Base-by-base conservation (phyloP, 1,284 basidiomycete species). In the Boletus smithii region DNA sequence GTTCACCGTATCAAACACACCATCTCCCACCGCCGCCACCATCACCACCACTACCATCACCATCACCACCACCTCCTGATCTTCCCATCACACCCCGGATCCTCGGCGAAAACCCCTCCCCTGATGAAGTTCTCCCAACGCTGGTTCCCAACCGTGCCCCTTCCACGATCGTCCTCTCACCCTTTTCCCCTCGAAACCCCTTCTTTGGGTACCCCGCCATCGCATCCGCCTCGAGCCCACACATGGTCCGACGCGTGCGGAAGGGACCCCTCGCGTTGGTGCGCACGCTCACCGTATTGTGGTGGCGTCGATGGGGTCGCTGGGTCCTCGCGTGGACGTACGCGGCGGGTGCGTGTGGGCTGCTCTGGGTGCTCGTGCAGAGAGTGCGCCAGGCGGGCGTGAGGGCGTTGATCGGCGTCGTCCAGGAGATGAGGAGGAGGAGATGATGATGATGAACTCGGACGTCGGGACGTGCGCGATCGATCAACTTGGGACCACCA, bases 181-280 rank as follows among this genome's bases (percentile, higher is more conserved):
- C 80, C 13, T 76, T 76, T 20, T 87, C 86, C 22, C 58, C 70
- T 31, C 66, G 79, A 42, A 92, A 91, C 56, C 90, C 90, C 0
- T 91, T 85, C 68, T 92, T 82, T 57, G 90, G 90, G n/a, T 93
- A 93, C 64, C 88, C 91, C 0, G 68, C 73, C 39, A 67, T 69
- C 44, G 60, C 69, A 37, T 63, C 69, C 31, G 61, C 63, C 42
- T 60, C 69, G 29, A 65, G 55, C 14, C 60, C 62, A 18, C 67
- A 47, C 37, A 68, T 4, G 58, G 66, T 43, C 70, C 77, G 37
- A 62, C 71, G 39, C 68, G 81, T 54, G 22, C 83, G 81, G 26
- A 75, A 80, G 44, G 77, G 87, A 37, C 85, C 85, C 53, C 76
- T 85, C 49, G 85, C 89, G 63, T 74, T 91, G 24, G 57, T 76